Evolutionary conservation across 176 grass and related monocot genomes (phyloP).

Genomic region (sorghum (Sorghum bicolor)): DNA sequence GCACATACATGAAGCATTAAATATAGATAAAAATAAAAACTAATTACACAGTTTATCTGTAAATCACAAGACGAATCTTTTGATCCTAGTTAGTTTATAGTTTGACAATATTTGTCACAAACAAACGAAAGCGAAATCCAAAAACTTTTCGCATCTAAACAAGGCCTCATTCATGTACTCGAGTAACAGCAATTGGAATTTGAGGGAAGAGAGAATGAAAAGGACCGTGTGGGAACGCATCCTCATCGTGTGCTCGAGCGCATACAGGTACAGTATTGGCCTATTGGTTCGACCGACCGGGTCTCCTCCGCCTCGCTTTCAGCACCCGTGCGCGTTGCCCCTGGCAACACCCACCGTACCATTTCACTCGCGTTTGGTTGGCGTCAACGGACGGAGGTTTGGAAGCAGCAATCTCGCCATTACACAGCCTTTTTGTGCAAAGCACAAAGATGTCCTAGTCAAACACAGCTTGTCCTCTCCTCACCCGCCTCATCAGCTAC

Average conservation of each 20-base stretch:
- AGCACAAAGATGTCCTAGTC: background rate
- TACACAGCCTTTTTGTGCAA: background rate
- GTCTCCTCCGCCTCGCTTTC: slow-evolving; percentile 20
- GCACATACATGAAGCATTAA: no score
- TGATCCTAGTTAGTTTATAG: no score
- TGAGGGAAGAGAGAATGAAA: background rate
- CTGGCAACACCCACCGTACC: background rate
- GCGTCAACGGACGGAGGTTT: slow-evolving; percentile 38
- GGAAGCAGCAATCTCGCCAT: slow-evolving; percentile 35
- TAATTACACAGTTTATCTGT: no score
- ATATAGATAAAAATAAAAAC: no score
- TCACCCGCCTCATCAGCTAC: background rate
- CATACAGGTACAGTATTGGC: no score
- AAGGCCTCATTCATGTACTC: no score
- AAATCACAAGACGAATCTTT: no score
- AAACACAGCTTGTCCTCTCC: background rate
- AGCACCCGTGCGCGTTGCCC: background rate
- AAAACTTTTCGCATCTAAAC: no score
- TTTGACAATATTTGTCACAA: no score
- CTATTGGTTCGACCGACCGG: background rate
- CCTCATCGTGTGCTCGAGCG: background rate
- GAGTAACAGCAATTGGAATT: background rate
- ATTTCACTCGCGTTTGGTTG: background rate
- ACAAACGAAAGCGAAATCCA: no score
- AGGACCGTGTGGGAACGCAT: background rate